Evolutionary conservation across 2,329 filamentous ascomycete species (phyloP).

Genomic region (Botrytis squamosa): DNA sequence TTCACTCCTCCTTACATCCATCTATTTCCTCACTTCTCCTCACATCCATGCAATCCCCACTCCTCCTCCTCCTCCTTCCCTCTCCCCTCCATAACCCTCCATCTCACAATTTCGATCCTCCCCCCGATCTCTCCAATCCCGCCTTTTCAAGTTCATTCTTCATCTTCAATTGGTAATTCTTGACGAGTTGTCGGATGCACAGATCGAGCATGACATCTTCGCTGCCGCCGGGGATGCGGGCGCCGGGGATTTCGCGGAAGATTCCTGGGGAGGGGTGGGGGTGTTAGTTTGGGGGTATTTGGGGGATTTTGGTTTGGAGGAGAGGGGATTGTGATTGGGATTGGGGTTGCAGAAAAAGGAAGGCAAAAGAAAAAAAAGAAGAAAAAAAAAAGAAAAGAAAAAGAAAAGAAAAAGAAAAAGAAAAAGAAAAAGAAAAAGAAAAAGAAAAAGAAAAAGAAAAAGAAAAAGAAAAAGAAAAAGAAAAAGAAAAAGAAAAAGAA

Average conservation of each 20-base stretch:
- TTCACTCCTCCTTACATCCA: neutral
- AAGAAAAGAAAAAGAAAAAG: constrained; percentile 34
- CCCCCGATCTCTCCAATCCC: constrained; percentile 41
- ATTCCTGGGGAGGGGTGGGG: constrained; percentile 46
- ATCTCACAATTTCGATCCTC: constrained; percentile 44
- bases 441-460: constrained; percentile 32
- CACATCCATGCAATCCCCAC: neutral
- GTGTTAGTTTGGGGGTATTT: neutral
- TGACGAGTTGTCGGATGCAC: constrained; percentile 66
- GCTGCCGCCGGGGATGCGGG: constrained; percentile 64
- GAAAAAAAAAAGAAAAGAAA: too few species aligned
- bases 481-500: neutral
- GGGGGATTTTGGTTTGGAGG: too few species aligned
- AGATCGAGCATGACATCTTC: constrained; percentile 74
- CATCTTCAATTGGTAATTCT: constrained; percentile 62
- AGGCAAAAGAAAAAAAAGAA: neutral
- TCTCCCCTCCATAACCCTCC: too few species aligned
- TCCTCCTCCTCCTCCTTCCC: too few species aligned
- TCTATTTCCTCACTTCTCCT: neutral
- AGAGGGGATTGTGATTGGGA: too few species aligned
- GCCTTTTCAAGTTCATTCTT: constrained; percentile 35
- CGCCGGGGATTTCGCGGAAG: constrained; percentile 61
- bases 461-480: neutral
- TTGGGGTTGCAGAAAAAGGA: too few species aligned
- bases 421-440: neutral